Base-by-base conservation (phyloP, 1,284 basidiomycete species). In the Leccinum subspadiceum region DNA sequence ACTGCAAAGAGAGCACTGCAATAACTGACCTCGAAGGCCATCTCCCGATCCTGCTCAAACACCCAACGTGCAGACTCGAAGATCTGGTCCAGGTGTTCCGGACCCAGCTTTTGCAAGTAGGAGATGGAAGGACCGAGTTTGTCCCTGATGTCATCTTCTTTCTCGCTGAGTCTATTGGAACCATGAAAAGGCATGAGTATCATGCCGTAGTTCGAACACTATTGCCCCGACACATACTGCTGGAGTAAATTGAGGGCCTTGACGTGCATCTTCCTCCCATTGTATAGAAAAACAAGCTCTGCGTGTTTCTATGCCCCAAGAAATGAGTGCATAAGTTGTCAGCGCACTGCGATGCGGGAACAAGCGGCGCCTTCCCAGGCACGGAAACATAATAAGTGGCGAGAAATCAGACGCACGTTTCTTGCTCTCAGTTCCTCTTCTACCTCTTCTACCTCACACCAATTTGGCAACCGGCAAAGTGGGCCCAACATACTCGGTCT, bases 361-460 rank as follows among this genome's bases (percentile, higher is more conserved):
- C 10, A 35, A 20, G 5, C 2, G 5, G 5, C 2, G 5, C 20
- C 20, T 12, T 26, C 39, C 31, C 48, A 15, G 29, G 46, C 13
- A 48, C 56, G 22, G 17, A 31, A 35, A 41, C 35, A 15, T 35
- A 2, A 31, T 6, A n/a, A 15, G 17, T 4, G 46, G 24, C n/a
- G 20, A 8, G 2, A 54, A 35, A 26, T 24, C 2, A 5, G 53
- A 67, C 81, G 58, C 64, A 94, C 94, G 83, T 92, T 89, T 33
- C 90, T 84, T 37, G 86, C 86, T 64, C 86, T 83, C 49, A 99
- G 76, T 60, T 95, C 84, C 70, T 92, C 92, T 72, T 98, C 95
- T 0, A 99, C 94, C 71, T 98, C 94, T 1, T 88, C 87, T 0
- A 98, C 94, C 70, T 98, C 94, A 75, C 96, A 98, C 94, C 95